Conservation (phyloP, 306 rosid species). For the Lathyrus tuberosus region DNA sequence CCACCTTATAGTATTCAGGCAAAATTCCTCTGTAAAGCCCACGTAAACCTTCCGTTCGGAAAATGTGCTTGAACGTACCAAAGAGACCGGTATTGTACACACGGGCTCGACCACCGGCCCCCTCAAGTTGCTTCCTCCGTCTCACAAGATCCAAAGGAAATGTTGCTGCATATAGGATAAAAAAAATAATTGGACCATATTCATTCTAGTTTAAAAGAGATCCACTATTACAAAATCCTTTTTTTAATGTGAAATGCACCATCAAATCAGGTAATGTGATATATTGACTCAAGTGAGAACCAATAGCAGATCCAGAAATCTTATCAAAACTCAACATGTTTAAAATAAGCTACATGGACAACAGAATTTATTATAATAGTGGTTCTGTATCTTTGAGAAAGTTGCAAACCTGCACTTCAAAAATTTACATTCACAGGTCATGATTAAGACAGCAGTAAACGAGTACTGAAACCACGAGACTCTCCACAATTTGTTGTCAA, state of each 20-base stretch:
- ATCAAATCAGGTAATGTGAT: conserved; percentile 10
- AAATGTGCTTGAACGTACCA: conserved; percentile 76
- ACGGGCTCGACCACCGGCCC: conserved; percentile 92
- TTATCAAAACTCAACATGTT: conserved; percentile 7
- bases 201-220: conserved; percentile 11
- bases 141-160: conserved; percentile 98
- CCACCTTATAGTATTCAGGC: conserved; percentile 98
- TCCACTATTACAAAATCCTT: background rate
- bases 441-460: background rate
- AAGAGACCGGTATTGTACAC: conserved; percentile 78
- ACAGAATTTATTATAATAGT: conserved; percentile 8
- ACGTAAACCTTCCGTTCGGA: conserved; percentile 73
- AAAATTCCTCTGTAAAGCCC: conserved; percentile 95
- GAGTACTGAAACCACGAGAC: background rate
- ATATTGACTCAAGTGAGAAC: conserved; percentile 7
- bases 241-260: background rate
- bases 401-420: conserved; percentile 13
- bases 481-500: conserved; percentile 4
- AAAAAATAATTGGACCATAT: conserved; percentile 39
- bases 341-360: conserved; percentile 18
- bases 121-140: conserved; percentile 95
- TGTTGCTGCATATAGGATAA: conserved; percentile 74
- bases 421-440: background rate
- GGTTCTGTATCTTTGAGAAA: conserved; percentile 8
- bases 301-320: conserved; percentile 19